These are phyloP conservation scores for Rhexocercosporidium sp. DNA, from an alignment of 2,329 filamentous ascomycete genomes.

Conservation along the genomic window DNA sequence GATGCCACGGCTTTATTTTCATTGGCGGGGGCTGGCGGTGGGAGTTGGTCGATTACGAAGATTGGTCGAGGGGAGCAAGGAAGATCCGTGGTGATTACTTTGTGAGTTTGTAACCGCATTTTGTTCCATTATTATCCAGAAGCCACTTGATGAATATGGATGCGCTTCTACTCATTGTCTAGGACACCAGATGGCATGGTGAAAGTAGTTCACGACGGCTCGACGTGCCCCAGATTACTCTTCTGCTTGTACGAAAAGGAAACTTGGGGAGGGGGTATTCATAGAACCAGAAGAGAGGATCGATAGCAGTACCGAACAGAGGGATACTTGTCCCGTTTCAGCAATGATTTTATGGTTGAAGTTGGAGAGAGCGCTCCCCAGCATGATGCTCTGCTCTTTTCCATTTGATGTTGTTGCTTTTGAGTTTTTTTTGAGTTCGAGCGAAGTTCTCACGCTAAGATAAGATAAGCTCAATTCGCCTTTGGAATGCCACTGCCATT, in stretches of 20 bases:
- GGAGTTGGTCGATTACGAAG: background rate
- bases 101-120: conserved; percentile 13
- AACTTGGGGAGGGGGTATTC: too few relatives aligned
- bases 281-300: too few relatives aligned
- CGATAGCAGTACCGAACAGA: too few relatives aligned
- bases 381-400: background rate
- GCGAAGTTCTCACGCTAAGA: background rate
- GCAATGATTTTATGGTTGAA: too few relatives aligned
- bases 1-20: background rate
- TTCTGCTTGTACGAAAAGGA: too few relatives aligned
- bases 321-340: too few relatives aligned
- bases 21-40: background rate
- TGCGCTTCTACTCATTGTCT: conserved; percentile 15
- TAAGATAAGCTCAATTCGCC: background rate
- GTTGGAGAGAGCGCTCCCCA: background rate
- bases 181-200: background rate
- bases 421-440: too few relatives aligned
- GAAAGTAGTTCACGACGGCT: background rate
- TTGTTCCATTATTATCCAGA: conserved; percentile 7
- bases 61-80: background rate
- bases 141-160: conserved; percentile 19
- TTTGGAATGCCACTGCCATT: too few relatives aligned
- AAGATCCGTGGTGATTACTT: background rate
- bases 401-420: background rate
- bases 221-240: too few relatives aligned